Conservation (phyloP, 805 yeast genomes). For the Metschnikowia santaceciliae region DNA sequence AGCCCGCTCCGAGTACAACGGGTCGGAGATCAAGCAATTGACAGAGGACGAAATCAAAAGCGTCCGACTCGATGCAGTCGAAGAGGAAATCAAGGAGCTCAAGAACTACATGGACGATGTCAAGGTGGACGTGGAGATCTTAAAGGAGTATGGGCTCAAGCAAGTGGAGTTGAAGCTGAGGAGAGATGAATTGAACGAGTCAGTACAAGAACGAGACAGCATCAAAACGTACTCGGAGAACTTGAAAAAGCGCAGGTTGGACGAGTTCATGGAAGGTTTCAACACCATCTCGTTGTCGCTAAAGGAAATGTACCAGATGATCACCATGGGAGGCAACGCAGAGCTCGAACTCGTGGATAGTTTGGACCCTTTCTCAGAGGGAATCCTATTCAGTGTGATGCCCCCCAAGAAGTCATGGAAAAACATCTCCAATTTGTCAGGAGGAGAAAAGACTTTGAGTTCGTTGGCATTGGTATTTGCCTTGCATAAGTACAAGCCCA, state of each 20-base stretch:
- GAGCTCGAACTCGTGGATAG: conserved; percentile 94
- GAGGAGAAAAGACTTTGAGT: conserved; percentile 96
- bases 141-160: conserved; percentile 72
- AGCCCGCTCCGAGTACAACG: conserved; percentile 33
- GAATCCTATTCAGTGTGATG: conserved; percentile 95
- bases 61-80: conserved; percentile 46
- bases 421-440: conserved; percentile 89
- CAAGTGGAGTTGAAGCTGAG: conserved; percentile 61
- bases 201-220: conserved; percentile 64
- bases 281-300: conserved; percentile 78
- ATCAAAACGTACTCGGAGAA: conserved; percentile 61
- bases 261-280: conserved; percentile 93
- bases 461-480: conserved; percentile 96
- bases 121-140: conserved; percentile 65
- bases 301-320: conserved; percentile 97
- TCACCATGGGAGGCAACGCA: conserved; percentile 99
- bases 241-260: conserved; percentile 66
- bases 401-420: conserved; percentile 99
- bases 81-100: conserved; percentile 48
- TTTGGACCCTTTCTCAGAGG: conserved; percentile 97
- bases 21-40: conserved; percentile 39
- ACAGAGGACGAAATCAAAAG: conserved; percentile 48
- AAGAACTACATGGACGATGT: conserved; percentile 54
- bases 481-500: conserved; percentile 90
- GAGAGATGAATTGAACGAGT: conserved; percentile 59